Conservation (phyloP, 257 asterid species). For the Ophiorrhiza pumila region DNA sequence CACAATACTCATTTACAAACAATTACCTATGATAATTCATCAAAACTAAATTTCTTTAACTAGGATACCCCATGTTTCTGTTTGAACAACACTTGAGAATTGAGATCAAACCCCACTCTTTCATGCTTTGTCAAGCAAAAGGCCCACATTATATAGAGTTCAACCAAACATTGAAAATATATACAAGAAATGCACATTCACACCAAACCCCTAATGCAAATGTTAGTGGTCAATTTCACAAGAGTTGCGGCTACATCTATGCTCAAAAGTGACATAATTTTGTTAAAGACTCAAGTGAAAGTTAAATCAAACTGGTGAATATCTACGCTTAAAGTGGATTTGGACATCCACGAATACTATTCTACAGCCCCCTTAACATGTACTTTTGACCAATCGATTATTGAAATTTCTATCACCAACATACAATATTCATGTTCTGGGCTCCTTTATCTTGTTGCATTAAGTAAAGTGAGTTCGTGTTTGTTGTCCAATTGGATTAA, state of each 20-base stretch:
- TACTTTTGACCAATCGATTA: conserved; percentile 48
- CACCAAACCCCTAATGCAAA: not conserved
- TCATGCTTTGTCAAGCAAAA: conserved; percentile 21
- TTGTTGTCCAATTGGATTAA: conserved; percentile 25
- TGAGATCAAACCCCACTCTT: conserved; percentile 16
- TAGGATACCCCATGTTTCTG: not conserved
- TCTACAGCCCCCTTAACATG: conserved; percentile 5
- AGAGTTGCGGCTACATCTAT: conserved; percentile 26
- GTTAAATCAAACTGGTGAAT: conserved; percentile 16
- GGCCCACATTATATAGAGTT: conserved; percentile 24
- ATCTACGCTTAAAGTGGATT: conserved; percentile 14
- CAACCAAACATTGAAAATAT: conserved; percentile 2
- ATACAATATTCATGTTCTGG: conserved; percentile 11
- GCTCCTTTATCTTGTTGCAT: conserved; percentile 29
- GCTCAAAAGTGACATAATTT: conserved; percentile 10
- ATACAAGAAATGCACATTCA: not conserved
- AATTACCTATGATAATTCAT: no score
- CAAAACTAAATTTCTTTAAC: no score
- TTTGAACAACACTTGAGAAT: not conserved
- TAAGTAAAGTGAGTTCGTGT: conserved; percentile 39
- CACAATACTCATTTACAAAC: no score
- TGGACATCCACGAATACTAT: conserved; percentile 27
- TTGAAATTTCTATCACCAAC: conserved; percentile 21
- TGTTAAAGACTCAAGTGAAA: not conserved
- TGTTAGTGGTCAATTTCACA: not conserved